Percentiles rank a stretch among this genome's conserved stretches.
Evolutionary conservation across 306 rosid genomes (phyloP).

Genomic region (Argentina anserina): DNA sequence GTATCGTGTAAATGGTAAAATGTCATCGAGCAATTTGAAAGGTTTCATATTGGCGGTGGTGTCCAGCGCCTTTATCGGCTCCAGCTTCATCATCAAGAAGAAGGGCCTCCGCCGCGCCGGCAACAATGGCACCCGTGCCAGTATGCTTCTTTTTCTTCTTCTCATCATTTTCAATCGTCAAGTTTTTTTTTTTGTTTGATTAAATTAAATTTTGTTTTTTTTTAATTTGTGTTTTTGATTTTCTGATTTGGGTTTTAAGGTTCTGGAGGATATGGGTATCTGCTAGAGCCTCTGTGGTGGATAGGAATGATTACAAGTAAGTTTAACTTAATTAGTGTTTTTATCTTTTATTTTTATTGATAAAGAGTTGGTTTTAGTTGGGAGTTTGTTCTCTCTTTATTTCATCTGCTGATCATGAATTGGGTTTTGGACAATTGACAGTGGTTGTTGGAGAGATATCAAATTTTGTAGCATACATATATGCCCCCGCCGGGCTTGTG

Average conservation of each 20-base stretch:
- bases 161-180: no score
- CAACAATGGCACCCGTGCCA: constrained; percentile 55
- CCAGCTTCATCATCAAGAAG: constrained; percentile 87
- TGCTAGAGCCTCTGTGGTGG: constrained; percentile 88
- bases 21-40: constrained; percentile 63
- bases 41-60: constrained; percentile 66
- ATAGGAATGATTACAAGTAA: constrained; percentile 84
- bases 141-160: constrained; percentile 21
- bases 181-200: no score
- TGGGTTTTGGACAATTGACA: constrained; percentile 22
- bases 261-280: constrained; percentile 84
- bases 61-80: constrained; percentile 82
- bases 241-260: constrained; percentile 33
- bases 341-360: no score
- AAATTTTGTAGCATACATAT: constrained; percentile 76
- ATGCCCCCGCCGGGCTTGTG: constrained; percentile 84
- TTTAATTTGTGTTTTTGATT: not conserved
- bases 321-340: not conserved
- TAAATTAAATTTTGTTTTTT: no score
- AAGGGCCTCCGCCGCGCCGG: constrained; percentile 75
- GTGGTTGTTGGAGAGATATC: constrained; percentile 92
- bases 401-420: not conserved
- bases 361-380: not conserved
- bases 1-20: constrained; percentile 12
- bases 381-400: not conserved